Base-by-base conservation (phyloP, 345 rosid species). In the Microcos paniculata region DNA sequence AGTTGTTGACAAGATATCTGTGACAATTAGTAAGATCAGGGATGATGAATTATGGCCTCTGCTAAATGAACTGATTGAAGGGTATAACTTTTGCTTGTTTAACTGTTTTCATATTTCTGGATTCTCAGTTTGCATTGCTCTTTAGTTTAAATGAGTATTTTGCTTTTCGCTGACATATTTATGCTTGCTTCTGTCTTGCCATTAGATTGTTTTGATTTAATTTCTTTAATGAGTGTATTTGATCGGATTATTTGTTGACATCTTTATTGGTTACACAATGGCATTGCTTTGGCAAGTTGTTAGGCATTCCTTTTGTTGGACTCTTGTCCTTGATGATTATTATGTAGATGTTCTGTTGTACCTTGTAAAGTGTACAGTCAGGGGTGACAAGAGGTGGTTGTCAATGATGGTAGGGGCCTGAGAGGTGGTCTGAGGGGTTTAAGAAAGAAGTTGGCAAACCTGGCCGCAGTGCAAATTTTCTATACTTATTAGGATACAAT, bases 41-140 rank as follows among this genome's bases (percentile, higher is more conserved):
- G 98, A 96, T 23, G 99, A 94, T 82, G 99, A 96, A 76, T 82
- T 96, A 5, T 96, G 98, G 97, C 99, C 98, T 3, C 98, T 91
- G 56, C 82, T 94, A 2, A 85, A 86, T 76, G 97, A 91, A 78
- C 85, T 96, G 79, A 94, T 96, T 74, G 87, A 87, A 77, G 99
- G 97, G 99, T 96, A 89, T 72, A 82, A 48, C 68, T 3, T 23
- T 43, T 28, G 40, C 71, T 57, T 73, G 45, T 46, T 56, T 77
- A 18, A 38, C 45, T 72, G 63, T 51, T 58, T 45, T 8, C 43
- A 6, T 26, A 24, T 75, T 35, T 64, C n/a, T 48, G 30, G 26
- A 21, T 64, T 64, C 15, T 79, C 6, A n/a, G 35, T 46, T 33
- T 51, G 11, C 62, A 30, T 64, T 53, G 51, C 62, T 73, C 69